A percentile compares a stretch with the other conserved stretches of the same genome.
Evolutionary conservation across 345 rosid genomes (phyloP).

Genomic region (Moringa oleifera): DNA sequence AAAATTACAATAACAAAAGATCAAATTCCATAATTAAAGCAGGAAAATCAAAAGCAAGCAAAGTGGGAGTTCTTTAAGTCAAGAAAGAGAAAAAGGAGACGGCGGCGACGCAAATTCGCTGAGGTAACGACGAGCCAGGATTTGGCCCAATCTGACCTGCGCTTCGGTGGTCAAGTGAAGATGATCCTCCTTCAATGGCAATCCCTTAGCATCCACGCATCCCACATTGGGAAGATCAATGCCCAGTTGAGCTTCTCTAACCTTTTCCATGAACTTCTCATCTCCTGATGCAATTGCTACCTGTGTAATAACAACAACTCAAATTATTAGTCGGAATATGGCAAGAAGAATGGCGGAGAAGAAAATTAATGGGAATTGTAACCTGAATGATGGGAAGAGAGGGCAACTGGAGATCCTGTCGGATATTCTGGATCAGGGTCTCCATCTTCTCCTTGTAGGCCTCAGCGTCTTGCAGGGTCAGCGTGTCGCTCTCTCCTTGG

Average conservation of each 20-base stretch:
- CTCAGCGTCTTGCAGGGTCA: constrained; percentile 44
- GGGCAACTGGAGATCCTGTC: constrained; percentile 63
- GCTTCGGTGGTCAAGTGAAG: constrained; percentile 73
- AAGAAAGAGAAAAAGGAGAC: neutral
- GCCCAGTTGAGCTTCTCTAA: constrained; percentile 68
- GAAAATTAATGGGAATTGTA: neutral
- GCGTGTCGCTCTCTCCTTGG: constrained; percentile 90
- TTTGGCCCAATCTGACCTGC: constrained; percentile 64
- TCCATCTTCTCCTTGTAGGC: constrained; percentile 59
- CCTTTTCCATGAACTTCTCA: constrained; percentile 46
- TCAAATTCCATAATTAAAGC: too few species aligned
- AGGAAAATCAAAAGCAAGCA: neutral
- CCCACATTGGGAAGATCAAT: constrained; percentile 49
- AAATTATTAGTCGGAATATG: too few species aligned
- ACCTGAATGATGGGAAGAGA: constrained; percentile 82
- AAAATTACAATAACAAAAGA: too few species aligned
- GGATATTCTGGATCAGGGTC: constrained; percentile 42
- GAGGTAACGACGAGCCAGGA: constrained; percentile 65
- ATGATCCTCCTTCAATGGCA: constrained; percentile 56
- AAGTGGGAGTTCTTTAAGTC: neutral
- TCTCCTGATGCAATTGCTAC: constrained; percentile 81
- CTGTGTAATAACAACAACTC: constrained; percentile 25
- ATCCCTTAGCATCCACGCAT: constrained; percentile 76
- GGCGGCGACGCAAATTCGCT: constrained; percentile 17
- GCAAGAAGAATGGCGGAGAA: neutral